These are phyloP conservation scores for Allantophomopsis lycopodina DNA, from an alignment of 2,329 filamentous ascomycete genomes.

Conservation along the genomic window DNA sequence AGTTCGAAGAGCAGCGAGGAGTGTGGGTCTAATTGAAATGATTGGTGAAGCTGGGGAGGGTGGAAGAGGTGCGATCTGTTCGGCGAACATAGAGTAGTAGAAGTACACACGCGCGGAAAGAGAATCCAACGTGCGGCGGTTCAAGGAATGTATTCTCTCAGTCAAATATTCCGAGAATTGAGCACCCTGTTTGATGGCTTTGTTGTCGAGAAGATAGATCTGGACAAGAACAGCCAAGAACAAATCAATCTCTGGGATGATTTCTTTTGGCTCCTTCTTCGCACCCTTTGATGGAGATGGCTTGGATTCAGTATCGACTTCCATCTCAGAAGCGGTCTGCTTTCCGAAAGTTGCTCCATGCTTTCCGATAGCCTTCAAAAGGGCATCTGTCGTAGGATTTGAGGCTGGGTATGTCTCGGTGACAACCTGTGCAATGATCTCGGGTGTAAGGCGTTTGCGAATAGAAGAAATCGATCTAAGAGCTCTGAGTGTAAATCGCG, in stretches of 20 bases:
- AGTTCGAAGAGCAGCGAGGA: constrained; percentile 80
- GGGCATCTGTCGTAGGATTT: constrained; percentile 47
- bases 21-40: constrained; percentile 70
- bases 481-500: constrained; percentile 86
- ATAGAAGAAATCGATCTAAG: constrained; percentile 91
- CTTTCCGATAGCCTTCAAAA: constrained; percentile 58
- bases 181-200: constrained; percentile 66
- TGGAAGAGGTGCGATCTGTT: constrained; percentile 75
- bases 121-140: constrained; percentile 87
- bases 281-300: constrained; percentile 32
- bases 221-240: constrained; percentile 79
- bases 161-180: constrained; percentile 76
- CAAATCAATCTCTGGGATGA: constrained; percentile 75
- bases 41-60: constrained; percentile 82
- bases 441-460: constrained; percentile 76
- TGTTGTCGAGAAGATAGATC: constrained; percentile 79
- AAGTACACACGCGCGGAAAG: constrained; percentile 94
- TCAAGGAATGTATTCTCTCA: constrained; percentile 75
- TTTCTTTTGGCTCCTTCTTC: constrained; percentile 58
- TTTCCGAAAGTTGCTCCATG: constrained; percentile 49
- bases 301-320: constrained; percentile 52
- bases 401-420: constrained; percentile 61
- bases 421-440: constrained; percentile 70
- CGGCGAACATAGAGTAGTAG: constrained; percentile 92
- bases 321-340: constrained; percentile 50